Base-by-base conservation (phyloP, 1,139 yeast species). In the Pichia sp. region DNA sequence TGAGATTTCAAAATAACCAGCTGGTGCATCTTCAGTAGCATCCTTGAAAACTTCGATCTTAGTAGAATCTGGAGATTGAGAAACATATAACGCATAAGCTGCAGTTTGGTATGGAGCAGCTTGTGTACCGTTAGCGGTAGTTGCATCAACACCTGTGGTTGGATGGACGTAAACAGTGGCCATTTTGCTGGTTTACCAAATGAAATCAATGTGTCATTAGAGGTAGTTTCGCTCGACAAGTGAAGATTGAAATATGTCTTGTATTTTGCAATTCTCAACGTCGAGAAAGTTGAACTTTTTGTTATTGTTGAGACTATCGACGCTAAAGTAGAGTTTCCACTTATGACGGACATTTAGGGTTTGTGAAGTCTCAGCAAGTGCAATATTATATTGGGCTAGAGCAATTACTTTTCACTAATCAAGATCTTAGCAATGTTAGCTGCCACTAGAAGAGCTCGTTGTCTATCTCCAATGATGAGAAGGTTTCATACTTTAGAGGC, bases 31-130 rank as follows among this genome's bases (percentile, higher is more conserved):
- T 48, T 77, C 84, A 8, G 49, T 50, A 34, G 71, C 72, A 54
- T 78, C 80, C 66, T 87, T 87, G 70, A 73, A 80, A 39, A 85
- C 79, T 35, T 76, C 71, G 39, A 88, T 66, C 18, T 44, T 45
- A 15, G 45, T 80, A 13, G 56, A 62, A 18, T 80, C 74, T 44
- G 68, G 64, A 38, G 56, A 62, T 20, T 80, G 73, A 44, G 68
- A 64, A 39, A 68, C 64, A 61, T 68, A 88, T 41, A 85, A 63
- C 4, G 97, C 98, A 64, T 68, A 92, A 1, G 97, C 96, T 24
- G 97, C 73, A 12, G 90, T 77, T 63, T 85, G 79, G 70, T 70
- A 89, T 44, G 98, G 97, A 32, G 72, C 62, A 29, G 71, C 74
- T 63, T 82, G 74, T 27, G 87, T 58, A 42, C 97, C 97, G 11